Evolutionary conservation across 106 monocot species (phyloP).

Genomic region (Chionographis japonica): DNA sequence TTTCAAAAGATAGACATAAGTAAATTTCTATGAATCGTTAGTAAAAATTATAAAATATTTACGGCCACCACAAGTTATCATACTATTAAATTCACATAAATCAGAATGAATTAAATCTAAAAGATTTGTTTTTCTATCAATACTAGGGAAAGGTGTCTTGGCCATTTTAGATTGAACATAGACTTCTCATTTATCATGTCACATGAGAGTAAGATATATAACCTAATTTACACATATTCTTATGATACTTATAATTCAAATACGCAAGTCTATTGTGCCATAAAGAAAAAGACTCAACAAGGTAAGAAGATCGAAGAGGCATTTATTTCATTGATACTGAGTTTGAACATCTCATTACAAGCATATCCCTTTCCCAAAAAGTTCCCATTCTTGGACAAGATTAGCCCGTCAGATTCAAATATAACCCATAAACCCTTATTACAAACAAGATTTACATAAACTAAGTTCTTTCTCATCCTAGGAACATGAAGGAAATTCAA

Average conservation of each 20-base stretch:
- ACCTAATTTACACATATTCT: not conserved
- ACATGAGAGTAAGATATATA: not conserved
- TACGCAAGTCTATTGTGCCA: not conserved
- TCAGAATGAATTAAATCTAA: not conserved
- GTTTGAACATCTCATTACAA: not conserved
- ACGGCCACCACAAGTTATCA: not conserved
- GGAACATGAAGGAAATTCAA: conserved; percentile 1
- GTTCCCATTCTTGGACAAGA: not conserved
- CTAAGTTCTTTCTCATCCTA: not conserved
- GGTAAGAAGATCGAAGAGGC: not conserved
- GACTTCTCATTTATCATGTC: not conserved
- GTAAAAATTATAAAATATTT: conserved; percentile 8
- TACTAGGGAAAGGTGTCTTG: not conserved
- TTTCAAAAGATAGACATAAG: not conserved
- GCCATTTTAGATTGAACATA: not conserved
- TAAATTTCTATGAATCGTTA: conserved; percentile 2
- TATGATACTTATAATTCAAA: not conserved
- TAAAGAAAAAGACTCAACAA: not conserved
- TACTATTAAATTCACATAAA: not conserved
- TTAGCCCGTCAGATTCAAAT: not conserved
- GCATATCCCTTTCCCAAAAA: not conserved
- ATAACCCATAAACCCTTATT: no score
- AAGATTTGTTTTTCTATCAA: not conserved
- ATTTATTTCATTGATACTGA: not conserved
- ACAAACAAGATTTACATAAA: not conserved